Evolutionary conservation across 306 rosid species (phyloP), one percentile per base, ranked within the genome.

Genomic region (Notholithocarpus densiflorus): DNA sequence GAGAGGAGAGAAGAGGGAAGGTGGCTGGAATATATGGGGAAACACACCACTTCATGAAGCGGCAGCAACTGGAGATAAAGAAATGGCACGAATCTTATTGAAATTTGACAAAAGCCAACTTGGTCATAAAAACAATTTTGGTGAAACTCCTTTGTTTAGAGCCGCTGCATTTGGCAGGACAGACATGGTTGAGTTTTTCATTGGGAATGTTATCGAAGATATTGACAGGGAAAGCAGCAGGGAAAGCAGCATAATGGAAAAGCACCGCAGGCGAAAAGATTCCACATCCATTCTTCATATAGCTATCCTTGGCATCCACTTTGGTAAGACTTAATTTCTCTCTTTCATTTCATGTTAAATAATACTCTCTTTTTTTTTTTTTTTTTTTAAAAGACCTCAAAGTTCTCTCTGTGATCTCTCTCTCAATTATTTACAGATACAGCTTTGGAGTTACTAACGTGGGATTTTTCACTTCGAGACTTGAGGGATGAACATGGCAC

Each of bases 81-180:
- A 26, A 0, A 27, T 74, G 10, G 75, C 51, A 5, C 0, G 64
- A 20, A 3, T 75, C 34, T 18, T 79, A 15, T 20, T 83, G 51
- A 0, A 40, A 40, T 37, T 40, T 8, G 45, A 40, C 45, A 40
- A 40, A 40, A 40, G 45, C 45, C 45, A 40, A 40, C 45, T 2
- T 0, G 10, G 13, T 5, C 15, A 69, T 3, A 29, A 13, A 13
- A 83, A 83, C 17, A 3, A 26, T 3, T 2, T 6, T 0, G 83
- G 72, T 0, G 83, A 83, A 72, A 83, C 81, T 54, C 83, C 86
- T 27, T 20, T 83, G n/a, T 83, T 60, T 26, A 45, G 29, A 8
- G 79, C 87, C 0, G 84, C 79, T 12, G 34, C 77, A 5, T 72
- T 23, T 31, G 84, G 81, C 18, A 5, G 10, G 26, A 32, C 66